Percentiles rank a stretch among this genome's conserved stretches.
These are phyloP conservation scores for Kandelia obovata DNA, from an alignment of 345 rosid species.

Conservation along the genomic window DNA sequence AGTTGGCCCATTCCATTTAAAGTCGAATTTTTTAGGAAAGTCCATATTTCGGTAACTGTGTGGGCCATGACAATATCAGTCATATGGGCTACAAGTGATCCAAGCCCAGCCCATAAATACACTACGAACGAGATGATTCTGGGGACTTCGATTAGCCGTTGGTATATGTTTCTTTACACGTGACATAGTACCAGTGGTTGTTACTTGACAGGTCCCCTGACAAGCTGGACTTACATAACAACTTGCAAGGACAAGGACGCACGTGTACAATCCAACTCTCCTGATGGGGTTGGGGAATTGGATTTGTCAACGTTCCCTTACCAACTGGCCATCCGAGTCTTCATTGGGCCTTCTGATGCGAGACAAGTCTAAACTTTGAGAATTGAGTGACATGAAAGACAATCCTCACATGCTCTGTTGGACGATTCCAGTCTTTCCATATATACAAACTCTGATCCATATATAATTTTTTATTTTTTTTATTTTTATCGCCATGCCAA, in stretches of 20 bases:
- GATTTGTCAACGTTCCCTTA: slow-evolving; percentile 32
- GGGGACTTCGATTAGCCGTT: too few species aligned
- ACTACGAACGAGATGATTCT: too few species aligned
- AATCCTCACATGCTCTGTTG: neutral
- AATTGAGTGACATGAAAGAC: neutral
- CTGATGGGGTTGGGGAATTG: neutral
- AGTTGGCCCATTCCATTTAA: too few species aligned
- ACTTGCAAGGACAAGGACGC: neutral
- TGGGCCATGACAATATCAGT: too few species aligned
- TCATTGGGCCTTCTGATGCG: slow-evolving; percentile 1
- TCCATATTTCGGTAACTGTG: too few species aligned
- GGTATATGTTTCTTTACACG: neutral
- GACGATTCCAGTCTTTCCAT: neutral
- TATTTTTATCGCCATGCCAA: neutral
- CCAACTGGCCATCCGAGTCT: slow-evolving; percentile 11
- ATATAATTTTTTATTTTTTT: too few species aligned
- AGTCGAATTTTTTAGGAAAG: too few species aligned
- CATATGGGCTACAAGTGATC: too few species aligned
- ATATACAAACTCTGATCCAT: neutral
- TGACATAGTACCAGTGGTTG: neutral
- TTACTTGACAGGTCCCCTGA: too few species aligned
- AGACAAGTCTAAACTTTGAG: neutral
- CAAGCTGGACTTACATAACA: neutral
- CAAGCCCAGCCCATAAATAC: too few species aligned
- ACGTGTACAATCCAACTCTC: slow-evolving; percentile 7